Evolutionary conservation across 176 grass and related monocot genomes (phyloP).

Genomic region (Cocos nucifera): DNA sequence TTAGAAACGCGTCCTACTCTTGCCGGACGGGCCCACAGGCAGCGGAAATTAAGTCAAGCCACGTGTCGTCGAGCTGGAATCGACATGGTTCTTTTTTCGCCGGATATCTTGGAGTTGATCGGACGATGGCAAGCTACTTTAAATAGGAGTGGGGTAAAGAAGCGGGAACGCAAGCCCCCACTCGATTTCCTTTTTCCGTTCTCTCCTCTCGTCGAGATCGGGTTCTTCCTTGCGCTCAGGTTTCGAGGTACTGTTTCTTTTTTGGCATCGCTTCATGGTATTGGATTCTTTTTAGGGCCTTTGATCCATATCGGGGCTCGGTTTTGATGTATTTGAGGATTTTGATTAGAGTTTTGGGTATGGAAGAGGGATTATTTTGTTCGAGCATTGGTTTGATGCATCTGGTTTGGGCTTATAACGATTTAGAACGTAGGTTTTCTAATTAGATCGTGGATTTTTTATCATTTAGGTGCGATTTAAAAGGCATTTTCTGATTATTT

Average conservation of each 20-base stretch:
- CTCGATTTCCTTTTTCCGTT: too few relatives aligned
- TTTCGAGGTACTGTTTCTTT: not conserved
- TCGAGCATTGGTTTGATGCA: not conserved
- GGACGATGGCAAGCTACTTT: too few relatives aligned
- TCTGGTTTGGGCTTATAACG: too few relatives aligned
- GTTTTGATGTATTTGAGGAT: not conserved
- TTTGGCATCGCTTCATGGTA: conserved; percentile 11
- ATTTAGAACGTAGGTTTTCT: too few relatives aligned
- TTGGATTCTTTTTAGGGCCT: not conserved
- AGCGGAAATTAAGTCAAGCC: conserved; percentile 2
- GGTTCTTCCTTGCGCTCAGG: too few relatives aligned
- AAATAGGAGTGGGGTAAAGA: not conserved
- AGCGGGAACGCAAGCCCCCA: conserved; percentile 11
- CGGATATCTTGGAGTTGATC: not conserved
- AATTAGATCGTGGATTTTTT: too few relatives aligned
- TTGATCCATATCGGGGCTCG: not conserved
- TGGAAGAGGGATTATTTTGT: not conserved
- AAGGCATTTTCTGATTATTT: too few relatives aligned
- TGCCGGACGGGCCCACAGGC: not conserved
- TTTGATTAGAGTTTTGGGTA: not conserved
- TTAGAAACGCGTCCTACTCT: not conserved
- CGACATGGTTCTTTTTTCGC: conserved; percentile 8
- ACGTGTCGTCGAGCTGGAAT: too few relatives aligned
- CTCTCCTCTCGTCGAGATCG: conserved; percentile 6
- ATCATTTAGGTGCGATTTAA: too few relatives aligned